A percentile compares a stretch with the other conserved stretches of the same genome.
These are phyloP conservation scores for Cryphonectria naterciae DNA, from an alignment of 2,329 filamentous ascomycete genomes.

Conservation along the genomic window DNA sequence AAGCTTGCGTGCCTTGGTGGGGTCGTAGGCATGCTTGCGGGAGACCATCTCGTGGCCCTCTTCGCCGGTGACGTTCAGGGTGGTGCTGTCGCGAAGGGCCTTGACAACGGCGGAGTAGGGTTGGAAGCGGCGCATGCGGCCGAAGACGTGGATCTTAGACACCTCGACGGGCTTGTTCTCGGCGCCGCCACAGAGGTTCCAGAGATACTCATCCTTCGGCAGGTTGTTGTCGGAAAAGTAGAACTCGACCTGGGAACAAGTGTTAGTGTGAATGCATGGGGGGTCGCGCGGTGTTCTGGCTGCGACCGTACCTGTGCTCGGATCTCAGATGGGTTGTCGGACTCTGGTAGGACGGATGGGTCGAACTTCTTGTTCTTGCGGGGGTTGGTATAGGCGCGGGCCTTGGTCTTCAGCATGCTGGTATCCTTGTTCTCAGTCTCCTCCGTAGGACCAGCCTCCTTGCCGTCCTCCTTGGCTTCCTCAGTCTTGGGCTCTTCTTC, in stretches of 20 bases:
- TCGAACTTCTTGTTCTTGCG: slow-evolving; percentile 72
- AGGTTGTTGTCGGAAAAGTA: slow-evolving; percentile 95
- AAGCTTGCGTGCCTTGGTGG: slow-evolving; percentile 62
- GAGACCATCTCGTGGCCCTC: slow-evolving; percentile 73
- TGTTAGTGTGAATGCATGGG: slow-evolving; percentile 25
- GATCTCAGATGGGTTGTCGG: slow-evolving; percentile 78
- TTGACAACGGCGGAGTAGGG: slow-evolving; percentile 82
- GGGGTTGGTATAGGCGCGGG: slow-evolving; percentile 44
- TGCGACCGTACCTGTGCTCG: slow-evolving; percentile 71
- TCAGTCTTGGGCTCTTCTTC: slow-evolving; percentile 34
- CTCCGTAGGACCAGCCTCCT: slow-evolving; percentile 35
- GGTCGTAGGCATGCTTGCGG: slow-evolving; percentile 74
- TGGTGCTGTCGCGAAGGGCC: slow-evolving; percentile 75
- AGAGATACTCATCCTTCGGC: slow-evolving; percentile 84
- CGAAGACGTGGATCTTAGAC: slow-evolving; percentile 80
- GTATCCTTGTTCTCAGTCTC: slow-evolving; percentile 32
- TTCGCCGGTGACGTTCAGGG: slow-evolving; percentile 63
- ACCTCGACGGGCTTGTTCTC: slow-evolving; percentile 83
- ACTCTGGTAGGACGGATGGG: slow-evolving; percentile 67
- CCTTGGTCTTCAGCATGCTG: slow-evolving; percentile 50
- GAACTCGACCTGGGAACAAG: slow-evolving; percentile 77
- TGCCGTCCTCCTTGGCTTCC: slow-evolving; percentile 34
- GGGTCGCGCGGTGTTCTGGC: not conserved
- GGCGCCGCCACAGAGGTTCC: slow-evolving; percentile 74
- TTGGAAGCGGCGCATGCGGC: slow-evolving; percentile 95